Base-by-base conservation (phyloP, 2,329 filamentous ascomycete genomes). In the Xylariaceae sp. region DNA sequence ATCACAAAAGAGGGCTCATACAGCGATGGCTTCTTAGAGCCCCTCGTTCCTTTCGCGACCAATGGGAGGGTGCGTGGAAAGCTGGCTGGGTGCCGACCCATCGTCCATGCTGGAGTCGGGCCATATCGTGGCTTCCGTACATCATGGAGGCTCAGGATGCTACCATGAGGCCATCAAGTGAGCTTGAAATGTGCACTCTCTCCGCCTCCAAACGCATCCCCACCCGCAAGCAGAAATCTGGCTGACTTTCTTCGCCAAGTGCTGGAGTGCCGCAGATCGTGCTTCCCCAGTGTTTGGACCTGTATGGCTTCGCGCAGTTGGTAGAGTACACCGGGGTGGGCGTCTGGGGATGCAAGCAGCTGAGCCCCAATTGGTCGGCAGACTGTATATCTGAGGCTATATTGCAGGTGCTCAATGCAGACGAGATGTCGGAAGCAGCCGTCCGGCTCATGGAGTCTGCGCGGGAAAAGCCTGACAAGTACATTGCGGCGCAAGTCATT, bases 81-180 rank as follows among this genome's bases (percentile, higher is more conserved):
- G 41, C 2, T 63, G 58, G 61, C 33, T 63, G 11, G 47, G 44
- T 3, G 54, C 47, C 5, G 57, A 57, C 16, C 59, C 56, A 10
- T 31, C 56, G n/a, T 45, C 59, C 13, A 45, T 62, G 16, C 18
- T 62, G 7, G 52, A 55, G n/a, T 55, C 55, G 1, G 61, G 60
- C 11, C 51, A 62, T 42, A 43, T 60, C n/a, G 40, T 54, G 2
- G 53, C 48, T 6, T 61, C 58, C 5, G 57, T 61, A 11, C 60
- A 63, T 10, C 58, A 63, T 31, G 60, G 61, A 5, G 60, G 61
- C 5, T 48, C 61, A 6, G 56, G 60, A 9, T 58, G 54, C 16
- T 63, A 61, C 28, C 53, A 59, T 16, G 60, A 62, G 47, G 54
- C 60, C 31, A 52, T 60, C 14, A 49, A 45, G 58, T 60, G 54